These are phyloP conservation scores for Pythium catenulatum DNA, from an alignment of 352 stramenopile genomes.

Conservation along the genomic window DNA sequence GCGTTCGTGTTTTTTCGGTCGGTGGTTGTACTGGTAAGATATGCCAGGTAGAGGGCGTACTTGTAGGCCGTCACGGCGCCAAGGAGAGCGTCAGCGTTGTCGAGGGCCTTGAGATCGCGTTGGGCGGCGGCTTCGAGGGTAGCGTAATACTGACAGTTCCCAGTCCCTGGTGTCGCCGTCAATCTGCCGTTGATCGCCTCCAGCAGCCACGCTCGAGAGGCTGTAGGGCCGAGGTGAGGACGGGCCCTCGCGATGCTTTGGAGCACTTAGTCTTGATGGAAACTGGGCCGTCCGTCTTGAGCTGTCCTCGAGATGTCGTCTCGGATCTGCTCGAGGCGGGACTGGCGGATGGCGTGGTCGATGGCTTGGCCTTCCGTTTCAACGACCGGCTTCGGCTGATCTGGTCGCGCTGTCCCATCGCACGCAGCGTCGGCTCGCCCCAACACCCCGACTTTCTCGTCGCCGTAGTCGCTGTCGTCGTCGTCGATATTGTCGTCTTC, in stretches of 20 bases:
- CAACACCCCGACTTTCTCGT: too few species aligned
- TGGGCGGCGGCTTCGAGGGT: background rate
- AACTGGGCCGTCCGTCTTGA: background rate
- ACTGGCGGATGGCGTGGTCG: background rate
- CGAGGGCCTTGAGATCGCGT: background rate
- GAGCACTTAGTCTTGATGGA: too few species aligned
- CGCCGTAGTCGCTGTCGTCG: background rate
- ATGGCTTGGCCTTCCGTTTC: background rate
- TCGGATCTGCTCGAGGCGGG: background rate
- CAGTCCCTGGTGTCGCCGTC: background rate
- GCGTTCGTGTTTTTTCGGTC: background rate
- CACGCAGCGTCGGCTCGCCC: too few species aligned
- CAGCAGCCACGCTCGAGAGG: background rate
- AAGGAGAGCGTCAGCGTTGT: background rate
- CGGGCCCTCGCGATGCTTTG: background rate
- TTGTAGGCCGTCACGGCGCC: background rate
- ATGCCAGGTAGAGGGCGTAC: background rate
- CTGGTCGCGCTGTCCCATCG: too few species aligned
- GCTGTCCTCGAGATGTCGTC: background rate
- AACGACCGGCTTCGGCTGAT: too few species aligned
- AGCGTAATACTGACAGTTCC: constrained; percentile 16
- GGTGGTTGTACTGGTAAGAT: background rate
- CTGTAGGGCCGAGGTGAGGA: background rate
- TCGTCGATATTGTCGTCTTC: background rate
- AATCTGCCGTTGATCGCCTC: background rate